These are phyloP conservation scores for Tolypocladium ovalisporum DNA, from an alignment of 2,329 filamentous ascomycete species.

Conservation along the genomic window DNA sequence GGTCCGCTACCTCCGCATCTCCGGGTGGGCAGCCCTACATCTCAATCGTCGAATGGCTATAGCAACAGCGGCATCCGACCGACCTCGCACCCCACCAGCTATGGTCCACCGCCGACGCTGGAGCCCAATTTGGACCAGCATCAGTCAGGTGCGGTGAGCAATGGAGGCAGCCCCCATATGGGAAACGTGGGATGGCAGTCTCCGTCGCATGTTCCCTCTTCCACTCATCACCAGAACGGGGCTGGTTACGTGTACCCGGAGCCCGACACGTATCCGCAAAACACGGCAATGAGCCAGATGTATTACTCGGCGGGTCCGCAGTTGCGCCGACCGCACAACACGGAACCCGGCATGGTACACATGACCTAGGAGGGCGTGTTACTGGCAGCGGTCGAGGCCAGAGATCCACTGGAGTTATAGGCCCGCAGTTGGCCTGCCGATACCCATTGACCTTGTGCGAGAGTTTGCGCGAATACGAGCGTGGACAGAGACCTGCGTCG, in stretches of 20 bases:
- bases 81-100: slow-evolving; percentile 77
- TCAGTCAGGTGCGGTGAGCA: slow-evolving; percentile 55
- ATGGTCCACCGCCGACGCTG: slow-evolving; percentile 73
- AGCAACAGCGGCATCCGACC: slow-evolving; percentile 45
- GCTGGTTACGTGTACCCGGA: slow-evolving; percentile 72
- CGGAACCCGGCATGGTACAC: slow-evolving; percentile 47
- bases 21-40: slow-evolving; percentile 60
- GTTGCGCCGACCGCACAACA: slow-evolving; percentile 63
- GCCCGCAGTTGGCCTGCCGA: slow-evolving; percentile 6
- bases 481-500: not conserved
- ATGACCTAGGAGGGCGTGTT: slow-evolving; percentile 22
- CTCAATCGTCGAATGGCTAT: slow-evolving; percentile 50
- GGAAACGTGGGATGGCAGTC: slow-evolving; percentile 74
- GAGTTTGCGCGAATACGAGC: not conserved
- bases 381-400: not conserved
- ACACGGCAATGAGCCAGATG: slow-evolving; percentile 51
- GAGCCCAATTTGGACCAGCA: slow-evolving; percentile 77
- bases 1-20: slow-evolving; percentile 76
- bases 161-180: slow-evolving; percentile 81
- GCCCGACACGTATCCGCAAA: slow-evolving; percentile 59
- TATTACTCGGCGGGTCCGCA: slow-evolving; percentile 58
- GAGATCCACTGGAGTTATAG: not conserved
- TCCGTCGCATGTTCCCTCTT: slow-evolving; percentile 62
- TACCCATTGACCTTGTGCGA: slow-evolving; percentile 11
- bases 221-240: slow-evolving; percentile 46